These are phyloP conservation scores for Vitellaria paradoxa DNA, from an alignment of 179 eudicot genomes.

Conservation along the genomic window DNA sequence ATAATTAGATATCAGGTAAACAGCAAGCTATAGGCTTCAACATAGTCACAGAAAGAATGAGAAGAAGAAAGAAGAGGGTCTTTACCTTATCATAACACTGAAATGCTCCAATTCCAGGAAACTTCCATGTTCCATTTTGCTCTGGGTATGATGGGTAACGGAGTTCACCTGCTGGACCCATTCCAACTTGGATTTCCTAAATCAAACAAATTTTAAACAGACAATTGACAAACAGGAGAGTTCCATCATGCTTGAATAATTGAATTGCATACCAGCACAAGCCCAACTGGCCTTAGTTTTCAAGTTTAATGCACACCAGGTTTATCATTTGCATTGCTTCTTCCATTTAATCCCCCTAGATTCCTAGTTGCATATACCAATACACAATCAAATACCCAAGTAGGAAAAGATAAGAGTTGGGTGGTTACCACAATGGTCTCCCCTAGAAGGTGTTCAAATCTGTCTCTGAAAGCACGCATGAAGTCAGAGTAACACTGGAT, in stretches of 20 bases:
- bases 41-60: neutral
- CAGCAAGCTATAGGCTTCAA: neutral
- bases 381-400: neutral
- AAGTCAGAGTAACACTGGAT: conserved; percentile 88
- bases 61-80: neutral
- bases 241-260: neutral
- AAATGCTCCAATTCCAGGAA: conserved; percentile 98
- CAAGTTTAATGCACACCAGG: neutral
- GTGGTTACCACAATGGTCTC: conserved; percentile 81
- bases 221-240: neutral
- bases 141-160: conserved; percentile 98
- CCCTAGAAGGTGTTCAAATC: conserved; percentile 74
- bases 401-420: neutral
- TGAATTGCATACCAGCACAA: neutral
- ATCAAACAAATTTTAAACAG: neutral
- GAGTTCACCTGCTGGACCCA: conserved; percentile 99
- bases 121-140: conserved; percentile 84
- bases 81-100: conserved; percentile 95
- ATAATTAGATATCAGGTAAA: neutral
- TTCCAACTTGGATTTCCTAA: conserved; percentile 99
- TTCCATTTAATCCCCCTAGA: neutral
- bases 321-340: conserved; percentile 3
- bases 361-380: neutral
- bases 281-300: neutral
- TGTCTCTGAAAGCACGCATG: conserved; percentile 81